Base-by-base conservation (phyloP, 2,329 filamentous ascomycete species). In the Aquanectria penicillioides region DNA sequence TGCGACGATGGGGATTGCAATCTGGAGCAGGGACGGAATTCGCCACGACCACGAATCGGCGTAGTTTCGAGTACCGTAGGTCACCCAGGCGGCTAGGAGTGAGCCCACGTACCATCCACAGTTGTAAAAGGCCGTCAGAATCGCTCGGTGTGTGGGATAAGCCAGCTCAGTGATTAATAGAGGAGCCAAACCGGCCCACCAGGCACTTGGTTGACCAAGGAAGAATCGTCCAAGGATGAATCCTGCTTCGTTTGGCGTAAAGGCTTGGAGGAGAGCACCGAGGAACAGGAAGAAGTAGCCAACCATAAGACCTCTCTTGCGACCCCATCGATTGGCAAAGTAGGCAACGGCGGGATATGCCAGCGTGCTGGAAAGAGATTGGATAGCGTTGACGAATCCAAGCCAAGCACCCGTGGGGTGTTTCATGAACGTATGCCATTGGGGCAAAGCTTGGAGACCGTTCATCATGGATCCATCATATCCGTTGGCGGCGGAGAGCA, bases 11-110 rank as follows among this genome's bases (percentile, higher is more conserved):
- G 59, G 59, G 5, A 78, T 75, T 38, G 69, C 71, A 5, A 55
- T 33, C 62, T 83, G 81, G 4, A 84, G 71, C 9, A 81, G 69
- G 13, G 79, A 82, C 5, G 81, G 81, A 12, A 81, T 70, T 26
- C 80, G 75, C 79, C 81, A 83, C 20, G 77, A 74, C 79, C 78
- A 81, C 57, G 38, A 26, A 15, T 40, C 29, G 25, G 22, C 43
- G 43, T 50, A 50, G 22, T 61, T 50, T 13, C 54, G 55, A 3
- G 61, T 63, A 10, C 61, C 61, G 11, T 43, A 63, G 2, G 61
- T 63, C 7, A 41, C 28, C 61, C 61, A 63, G 1, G 61, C 61
- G 11, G 61, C 61, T 9, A 63, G n/a, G 6, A 57, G 23, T 3
- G 48, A 53, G n/a, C 61, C 61, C 15, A 63, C 33, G 25, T 63